Evolutionary conservation across 225 moss, liverwort and hornwort genomes (phyloP), one percentile per base, ranked within the genome.

Genomic region (Marchantia polymorpha): DNA sequence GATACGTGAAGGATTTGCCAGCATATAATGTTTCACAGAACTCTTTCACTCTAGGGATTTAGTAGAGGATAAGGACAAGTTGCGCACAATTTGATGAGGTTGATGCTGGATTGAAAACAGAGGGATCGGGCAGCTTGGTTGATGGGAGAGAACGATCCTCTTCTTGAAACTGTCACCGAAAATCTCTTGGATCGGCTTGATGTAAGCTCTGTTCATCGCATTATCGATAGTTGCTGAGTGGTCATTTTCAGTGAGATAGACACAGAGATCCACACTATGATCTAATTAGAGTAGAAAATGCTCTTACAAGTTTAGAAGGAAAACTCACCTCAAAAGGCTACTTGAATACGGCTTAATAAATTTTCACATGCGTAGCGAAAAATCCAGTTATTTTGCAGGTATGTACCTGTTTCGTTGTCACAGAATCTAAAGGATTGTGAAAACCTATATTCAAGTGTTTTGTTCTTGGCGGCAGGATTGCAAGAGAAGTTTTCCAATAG

Each of bases 71-170:
- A 39, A 71, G 17, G 9, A 71, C 11, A 52, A 31, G 56, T 30
- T 61, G 20, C n/a, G 31, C 31, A 16, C n/a, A 48, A 48, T 49
- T 47, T 52, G 46, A 80, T 59, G 17, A 20, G 12, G 30, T 52
- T 51, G 72, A 27, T 46, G 73, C 46, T 65, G 15, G 49, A 64
- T 77, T 77, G 17, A 20, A 58, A 31, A 76, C 88, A 97, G 94
- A 88, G 97, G 82, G 91, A 93, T 39, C 90, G 97, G 60, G 97
- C 97, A 60, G 91, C 97, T 58, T 93, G 95, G 95, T 80, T 95
- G 75, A 94, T 93, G 93, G 76, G 81, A 53, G 86, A 81, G 7
- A 83, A 77, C 11, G 99, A 99, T 81, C 93, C 92, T 60, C 88
- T 99, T 64, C 70, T 99, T 72, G 89, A 91, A 78, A 89, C 86